phyloP scores from a whole-genome alignment of 2,329 filamentous ascomycete genomes.

The Neurospora sp. region DNA sequence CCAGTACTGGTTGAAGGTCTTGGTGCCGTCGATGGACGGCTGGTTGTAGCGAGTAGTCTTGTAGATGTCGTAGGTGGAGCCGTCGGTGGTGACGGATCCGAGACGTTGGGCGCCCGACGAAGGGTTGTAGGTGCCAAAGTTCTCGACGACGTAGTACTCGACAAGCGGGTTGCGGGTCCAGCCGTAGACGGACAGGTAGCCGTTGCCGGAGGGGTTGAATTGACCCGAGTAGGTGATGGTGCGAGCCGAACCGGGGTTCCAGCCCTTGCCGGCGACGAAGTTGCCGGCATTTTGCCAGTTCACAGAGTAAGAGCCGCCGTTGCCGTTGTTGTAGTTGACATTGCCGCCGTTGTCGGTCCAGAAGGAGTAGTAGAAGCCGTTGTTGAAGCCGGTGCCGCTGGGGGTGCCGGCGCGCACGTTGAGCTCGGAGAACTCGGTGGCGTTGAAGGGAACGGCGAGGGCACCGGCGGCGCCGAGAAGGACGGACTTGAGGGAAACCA shows the following conservation, averaged over 20 bases:
- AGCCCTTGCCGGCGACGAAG: constrained; percentile 50
- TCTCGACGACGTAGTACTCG: constrained; percentile 18
- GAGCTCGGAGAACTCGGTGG: constrained; percentile 8
- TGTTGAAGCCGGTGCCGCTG: constrained; percentile 23
- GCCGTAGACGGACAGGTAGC: constrained; percentile 24
- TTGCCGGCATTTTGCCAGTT: constrained; percentile 36
- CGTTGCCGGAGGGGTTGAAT: constrained; percentile 21
- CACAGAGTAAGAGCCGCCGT: constrained; percentile 29
- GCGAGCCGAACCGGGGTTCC: constrained; percentile 36
- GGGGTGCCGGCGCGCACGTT: constrained; percentile 19
- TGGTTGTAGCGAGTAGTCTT: constrained; percentile 26
- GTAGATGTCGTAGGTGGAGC: constrained; percentile 27
- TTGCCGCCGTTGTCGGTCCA: constrained; percentile 31
- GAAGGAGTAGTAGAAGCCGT: constrained; percentile 36
- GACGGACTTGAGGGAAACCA: constrained; percentile 13
- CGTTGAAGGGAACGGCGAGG: constrained; percentile 9
- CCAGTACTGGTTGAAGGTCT: constrained; percentile 41
- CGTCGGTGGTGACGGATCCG: constrained; percentile 23
- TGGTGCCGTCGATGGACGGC: constrained; percentile 36
- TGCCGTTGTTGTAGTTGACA: constrained; percentile 33
- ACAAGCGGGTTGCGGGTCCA: constrained; percentile 24
- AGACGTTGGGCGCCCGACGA: constrained; percentile 22
- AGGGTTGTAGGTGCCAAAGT: constrained; percentile 33
- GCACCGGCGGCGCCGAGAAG: constrained; percentile 8
- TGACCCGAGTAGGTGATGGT: constrained; percentile 21